Evolutionary conservation across 495 filamentous ascomycete species (phyloP), one percentile per base, ranked within the genome.

Genomic region (Daldinia grandis): DNA sequence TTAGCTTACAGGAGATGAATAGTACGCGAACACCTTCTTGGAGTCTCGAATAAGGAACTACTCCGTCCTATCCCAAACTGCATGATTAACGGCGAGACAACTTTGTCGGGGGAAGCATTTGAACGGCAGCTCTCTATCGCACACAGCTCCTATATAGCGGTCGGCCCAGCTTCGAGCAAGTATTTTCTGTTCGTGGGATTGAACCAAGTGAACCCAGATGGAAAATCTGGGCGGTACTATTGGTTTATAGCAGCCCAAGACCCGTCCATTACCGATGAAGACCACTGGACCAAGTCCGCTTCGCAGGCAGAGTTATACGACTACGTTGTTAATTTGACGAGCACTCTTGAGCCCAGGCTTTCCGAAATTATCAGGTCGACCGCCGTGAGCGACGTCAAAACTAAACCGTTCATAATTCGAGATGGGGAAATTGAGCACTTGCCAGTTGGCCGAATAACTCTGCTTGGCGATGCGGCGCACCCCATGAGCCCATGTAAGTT

Each of bases 401-500:
- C 38, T 1, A 59, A 62, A 0, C 37, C 53, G 6, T n/a, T 64
- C 6, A n/a, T 76, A 33, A 40, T 65, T 5, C 65, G 74, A 21
- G 78, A 78, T 12, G 42, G 57, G 0, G 58, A 71, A 14, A 59
- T 75, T 4, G 12, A 64, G 2, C 28, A 67, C 19, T 59, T 77
- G 0, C 71, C 78, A 0, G 61, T 68, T 12, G 83, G 87, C 1
- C 72, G 79, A 35, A 78, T 87, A 1, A 85, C 85, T 0, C 58
- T 90, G 24, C 81, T 85, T 5, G 88, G 88, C 3, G 89, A 91
- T 76, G 87, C 88, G 0, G 81, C 86, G 5, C 88, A 91, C 76
- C 81, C 87, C 1, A 90, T 90, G 88, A 81, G 85, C 0, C 85
- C 83, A 68, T 87, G 88, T 90, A 83, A 77, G 87, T 85, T 6